Evolutionary conservation across 2,329 filamentous ascomycete genomes (phyloP), one percentile per base, ranked within the genome.

Genomic region (Cladosporium sp.): DNA sequence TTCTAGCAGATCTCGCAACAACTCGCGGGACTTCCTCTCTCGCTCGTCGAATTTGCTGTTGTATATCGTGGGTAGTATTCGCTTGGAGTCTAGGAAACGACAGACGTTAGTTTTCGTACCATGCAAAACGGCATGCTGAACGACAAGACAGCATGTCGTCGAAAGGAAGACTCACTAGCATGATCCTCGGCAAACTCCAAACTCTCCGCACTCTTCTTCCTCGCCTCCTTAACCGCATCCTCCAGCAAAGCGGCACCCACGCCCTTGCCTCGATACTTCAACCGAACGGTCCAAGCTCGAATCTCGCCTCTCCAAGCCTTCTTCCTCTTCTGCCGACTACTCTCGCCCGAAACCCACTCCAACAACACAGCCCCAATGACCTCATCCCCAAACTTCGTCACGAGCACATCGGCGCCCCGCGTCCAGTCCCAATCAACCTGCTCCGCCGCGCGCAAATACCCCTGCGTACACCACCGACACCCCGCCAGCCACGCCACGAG

Each of bases 201-300:
- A 51, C 82, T 82, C 52, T 79, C 79, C 36, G 87, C 86, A 51
- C 85, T 85, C 61, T 78, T 79, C 67, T 83, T 82, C 58, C 79
- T 78, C 53, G 85, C 84, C 49, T 85, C 66, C 50, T 76, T 76
- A 2, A 91, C 82, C 1, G 86, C 88, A 58, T 87, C 85, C 57
- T 85, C 79, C 41, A 95, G 73, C 60, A 95, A 69, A 27, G 83
- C 84, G 35, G 73, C 76, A 2, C 89, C 90, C 19, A 94, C 74
- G 0, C 89, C 88, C 55, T 81, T 80, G 27, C 79, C 75, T 20
- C 90, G 78, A 66, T 88, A 89, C 57, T 76, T 75, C 43, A 83
- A 69, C 62, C 77, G 77, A 1, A 89, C 87, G 2, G 88, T 92
- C 89, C 90, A 95, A 1, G 86, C 89, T 22, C 86, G 80, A 51